A percentile compares a stretch with the other conserved stretches of the same genome.
Conservation (phyloP, 179 eudicot species). For the Gypsophila paniculata region DNA sequence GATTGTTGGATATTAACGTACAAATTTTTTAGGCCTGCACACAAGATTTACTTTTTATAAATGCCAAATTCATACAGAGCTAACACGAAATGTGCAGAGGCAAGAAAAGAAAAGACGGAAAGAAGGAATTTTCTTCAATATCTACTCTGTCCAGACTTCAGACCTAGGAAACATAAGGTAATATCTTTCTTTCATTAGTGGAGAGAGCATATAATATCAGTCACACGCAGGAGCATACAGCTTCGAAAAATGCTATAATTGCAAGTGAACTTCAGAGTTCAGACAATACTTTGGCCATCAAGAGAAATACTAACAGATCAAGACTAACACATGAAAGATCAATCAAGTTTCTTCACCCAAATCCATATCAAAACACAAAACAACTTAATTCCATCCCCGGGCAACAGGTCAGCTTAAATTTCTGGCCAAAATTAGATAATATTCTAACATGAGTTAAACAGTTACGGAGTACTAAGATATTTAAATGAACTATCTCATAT, state of each 20-base stretch:
- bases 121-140: too few species aligned
- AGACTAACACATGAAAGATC: not conserved
- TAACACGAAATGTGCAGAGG: too few species aligned
- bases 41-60: not conserved
- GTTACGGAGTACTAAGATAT: too few species aligned
- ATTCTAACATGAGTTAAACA: too few species aligned
- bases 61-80: not conserved
- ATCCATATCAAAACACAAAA: not conserved
- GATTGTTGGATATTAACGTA: constrained; percentile 55
- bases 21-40: constrained; percentile 66
- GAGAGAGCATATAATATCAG: not conserved
- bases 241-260: not conserved
- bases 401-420: too few species aligned
- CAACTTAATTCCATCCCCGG: not conserved
- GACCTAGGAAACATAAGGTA: not conserved
- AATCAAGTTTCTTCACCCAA: not conserved
- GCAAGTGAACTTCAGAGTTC: not conserved
- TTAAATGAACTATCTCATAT: not conserved
- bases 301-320: not conserved
- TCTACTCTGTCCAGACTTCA: too few species aligned
- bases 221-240: not conserved
- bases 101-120: too few species aligned
- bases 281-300: not conserved
- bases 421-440: too few species aligned
- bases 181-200: not conserved